Evolutionary conservation across 2,329 filamentous ascomycete species (phyloP), one percentile per base, ranked within the genome.

Genomic region (Botrytis squamosa): DNA sequence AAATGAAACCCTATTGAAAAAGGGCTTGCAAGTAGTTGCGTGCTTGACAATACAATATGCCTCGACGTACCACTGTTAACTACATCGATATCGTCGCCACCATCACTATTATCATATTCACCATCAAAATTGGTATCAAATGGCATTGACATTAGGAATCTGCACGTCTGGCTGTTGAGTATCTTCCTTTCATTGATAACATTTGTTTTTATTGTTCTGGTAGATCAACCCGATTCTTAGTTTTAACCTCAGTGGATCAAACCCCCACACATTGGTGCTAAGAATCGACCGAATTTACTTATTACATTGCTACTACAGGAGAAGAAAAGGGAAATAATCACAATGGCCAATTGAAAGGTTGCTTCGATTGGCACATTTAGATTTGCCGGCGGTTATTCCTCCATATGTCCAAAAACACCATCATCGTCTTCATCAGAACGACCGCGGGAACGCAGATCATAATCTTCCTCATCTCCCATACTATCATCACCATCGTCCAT

Each of bases 361-460:
- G 25, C 49, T 60, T 68, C 71, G 60, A 68, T 49, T 16, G 71
- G 42, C 29, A 49, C 57, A 70, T 55, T n/a, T 66, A 62, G 42
- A 67, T 42, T 62, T 38, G 59, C 18, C 42, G 44, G 52, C 60
- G 33, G 66, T 83, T 86, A 96, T 83, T 97, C 94, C 84, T 99
- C 96, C 95, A 98, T 98, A 78, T 90, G 90, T 73, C 95, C 95
- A 85, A 99, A 99, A 79, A 98, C 92, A 81, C 95, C 95, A 77
- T 98, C 95, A 77, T 98, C 95, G 76, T 97, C 94, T 79, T 97
- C 95, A 79, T 97, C 93, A 82, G 90, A 92, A 75, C 92, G 88
- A 69, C 88, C 88, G 72, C 89, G 87, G 68, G 86, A 88, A 72
- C 84, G 86, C 78, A 85, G 84, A 75, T 86, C 86, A 79, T 90